phyloP scores from a whole-genome alignment of 306 rosid genomes.

The Lathyrus oleraceus region DNA sequence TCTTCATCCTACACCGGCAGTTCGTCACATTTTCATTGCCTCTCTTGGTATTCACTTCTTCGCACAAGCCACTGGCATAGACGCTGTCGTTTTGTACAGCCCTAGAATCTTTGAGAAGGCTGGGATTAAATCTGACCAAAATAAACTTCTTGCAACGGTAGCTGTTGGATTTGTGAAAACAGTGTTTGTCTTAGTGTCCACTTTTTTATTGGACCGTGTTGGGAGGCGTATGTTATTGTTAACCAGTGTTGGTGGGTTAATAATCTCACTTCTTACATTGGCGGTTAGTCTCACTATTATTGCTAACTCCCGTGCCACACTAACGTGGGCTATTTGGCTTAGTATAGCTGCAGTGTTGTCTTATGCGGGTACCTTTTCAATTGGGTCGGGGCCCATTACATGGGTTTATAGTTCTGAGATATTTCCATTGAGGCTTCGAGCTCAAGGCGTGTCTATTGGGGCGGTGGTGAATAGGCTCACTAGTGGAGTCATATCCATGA shows the following conservation, averaged over 20 bases:
- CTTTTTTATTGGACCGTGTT: conserved; percentile 55
- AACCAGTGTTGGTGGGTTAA: conserved; percentile 57
- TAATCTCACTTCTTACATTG: conserved; percentile 41
- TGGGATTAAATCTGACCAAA: conserved; percentile 42
- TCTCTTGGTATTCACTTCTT: conserved; percentile 69
- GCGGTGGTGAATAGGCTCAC: conserved; percentile 51
- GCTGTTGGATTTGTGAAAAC: conserved; percentile 74
- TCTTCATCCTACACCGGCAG: conserved; percentile 55
- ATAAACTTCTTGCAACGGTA: conserved; percentile 56
- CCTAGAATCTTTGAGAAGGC: conserved; percentile 69
- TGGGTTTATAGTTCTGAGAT: conserved; percentile 80
- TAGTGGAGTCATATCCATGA: conserved; percentile 66
- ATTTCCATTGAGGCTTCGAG: conserved; percentile 44
- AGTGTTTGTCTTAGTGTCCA: conserved; percentile 57
- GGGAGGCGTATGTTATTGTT: conserved; percentile 71
- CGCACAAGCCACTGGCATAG: conserved; percentile 73
- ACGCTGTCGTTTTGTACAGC: conserved; percentile 75
- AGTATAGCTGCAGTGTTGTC: conserved; percentile 43
- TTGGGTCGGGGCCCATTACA: conserved; percentile 77
- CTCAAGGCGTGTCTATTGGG: conserved; percentile 67
- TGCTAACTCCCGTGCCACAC: neutral
- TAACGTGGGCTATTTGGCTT: conserved; percentile 53
- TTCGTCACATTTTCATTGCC: conserved; percentile 64
- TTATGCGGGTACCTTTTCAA: conserved; percentile 57
- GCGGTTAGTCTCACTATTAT: conserved; percentile 44